Conservation (phyloP, 2,329 filamentous ascomycete species). For the Claviceps sp. region DNA sequence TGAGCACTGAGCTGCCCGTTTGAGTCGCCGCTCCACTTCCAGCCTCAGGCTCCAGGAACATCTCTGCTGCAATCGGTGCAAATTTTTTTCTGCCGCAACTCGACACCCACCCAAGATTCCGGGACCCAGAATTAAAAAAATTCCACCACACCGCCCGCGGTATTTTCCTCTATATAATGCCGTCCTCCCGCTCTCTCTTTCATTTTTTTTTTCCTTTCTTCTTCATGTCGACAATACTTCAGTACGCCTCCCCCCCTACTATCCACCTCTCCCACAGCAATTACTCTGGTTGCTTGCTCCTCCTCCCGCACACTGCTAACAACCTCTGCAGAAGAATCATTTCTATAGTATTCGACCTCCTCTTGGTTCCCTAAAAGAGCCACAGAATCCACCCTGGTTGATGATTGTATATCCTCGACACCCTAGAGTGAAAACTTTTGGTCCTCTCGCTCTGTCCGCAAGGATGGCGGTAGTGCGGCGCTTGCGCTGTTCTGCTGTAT, state of each 20-base stretch:
- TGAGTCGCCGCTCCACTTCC: neutral
- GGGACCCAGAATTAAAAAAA: neutral
- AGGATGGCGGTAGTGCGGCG: conserved; percentile 38
- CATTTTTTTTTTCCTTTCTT: conserved; percentile 34
- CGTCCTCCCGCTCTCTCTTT: conserved; percentile 17
- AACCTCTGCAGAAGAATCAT: conserved; percentile 57
- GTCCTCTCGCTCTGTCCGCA: conserved; percentile 46
- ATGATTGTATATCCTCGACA: conserved; percentile 77
- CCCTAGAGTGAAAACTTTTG: conserved; percentile 72
- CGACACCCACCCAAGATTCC: neutral
- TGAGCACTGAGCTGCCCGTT: neutral
- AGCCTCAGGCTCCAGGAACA: too few relatives aligned
- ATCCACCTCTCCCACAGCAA: conserved; percentile 9
- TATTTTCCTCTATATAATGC: conserved; percentile 29
- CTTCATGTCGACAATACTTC: conserved; percentile 51
- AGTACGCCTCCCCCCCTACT: conserved; percentile 29
- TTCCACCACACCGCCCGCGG: conserved; percentile 1
- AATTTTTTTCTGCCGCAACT: neutral
- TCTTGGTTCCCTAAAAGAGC: conserved; percentile 88
- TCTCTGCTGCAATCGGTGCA: neutral
- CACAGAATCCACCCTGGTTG: conserved; percentile 91
- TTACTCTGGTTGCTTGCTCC: neutral
- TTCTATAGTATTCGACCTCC: conserved; percentile 94
- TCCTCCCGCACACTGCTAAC: conserved; percentile 9
- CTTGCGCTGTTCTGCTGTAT: conserved; percentile 41